Evolutionary conservation across 116 monocot genomes (phyloP).

Genomic region (Phalaenopsis hybrid): DNA sequence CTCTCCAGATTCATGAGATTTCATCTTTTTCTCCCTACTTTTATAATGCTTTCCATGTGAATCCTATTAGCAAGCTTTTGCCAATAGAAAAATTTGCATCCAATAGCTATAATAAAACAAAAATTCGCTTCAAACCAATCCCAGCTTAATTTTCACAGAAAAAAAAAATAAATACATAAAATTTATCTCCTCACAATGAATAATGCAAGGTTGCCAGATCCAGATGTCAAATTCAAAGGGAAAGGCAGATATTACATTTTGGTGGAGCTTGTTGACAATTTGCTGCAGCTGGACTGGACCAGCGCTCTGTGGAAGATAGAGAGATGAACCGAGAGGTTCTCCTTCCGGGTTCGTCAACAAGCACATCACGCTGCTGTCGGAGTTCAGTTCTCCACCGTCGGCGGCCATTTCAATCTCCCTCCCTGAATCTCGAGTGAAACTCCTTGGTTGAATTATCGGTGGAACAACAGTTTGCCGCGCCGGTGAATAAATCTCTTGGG

Average conservation of each 20-base stretch:
- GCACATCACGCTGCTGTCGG: conserved; percentile 53
- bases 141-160: background rate
- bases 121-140: background rate
- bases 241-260: conserved; percentile 48
- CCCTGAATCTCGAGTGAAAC: background rate
- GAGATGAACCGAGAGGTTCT: conserved; percentile 50
- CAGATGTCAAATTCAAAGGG: background rate
- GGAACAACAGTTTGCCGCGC: background rate
- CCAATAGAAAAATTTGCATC: no score
- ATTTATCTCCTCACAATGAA: background rate
- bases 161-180: background rate
- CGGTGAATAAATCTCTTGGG: no score
- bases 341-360: conserved; percentile 70
- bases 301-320: conserved; percentile 67
- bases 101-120: background rate
- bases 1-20: no score
- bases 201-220: background rate
- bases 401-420: conserved; percentile 5
- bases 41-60: no score
- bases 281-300: conserved; percentile 85
- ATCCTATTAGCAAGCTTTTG: no score
- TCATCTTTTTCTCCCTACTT: no score
- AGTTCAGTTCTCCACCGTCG: conserved; percentile 15
- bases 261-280: conserved; percentile 76
- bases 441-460: background rate